Conservation (phyloP, 2,329 filamentous ascomycete genomes). For the Aquanectria penicillioides region DNA sequence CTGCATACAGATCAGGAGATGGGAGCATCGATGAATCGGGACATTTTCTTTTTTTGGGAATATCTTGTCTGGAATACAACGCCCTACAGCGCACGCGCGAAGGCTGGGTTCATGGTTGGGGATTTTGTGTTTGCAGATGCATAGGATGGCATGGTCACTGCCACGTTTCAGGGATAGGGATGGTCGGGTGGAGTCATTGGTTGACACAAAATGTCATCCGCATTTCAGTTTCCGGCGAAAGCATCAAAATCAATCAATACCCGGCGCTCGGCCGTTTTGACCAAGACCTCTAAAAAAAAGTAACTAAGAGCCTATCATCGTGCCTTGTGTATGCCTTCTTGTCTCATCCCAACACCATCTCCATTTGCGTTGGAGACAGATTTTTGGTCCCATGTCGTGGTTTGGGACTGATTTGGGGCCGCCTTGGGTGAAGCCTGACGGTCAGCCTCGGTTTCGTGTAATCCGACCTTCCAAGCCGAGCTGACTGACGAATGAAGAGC, state of each 20-base stretch:
- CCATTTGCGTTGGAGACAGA: not conserved
- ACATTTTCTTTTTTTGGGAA: constrained; percentile 6
- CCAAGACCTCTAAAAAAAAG: not conserved
- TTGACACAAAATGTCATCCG: constrained; percentile 23
- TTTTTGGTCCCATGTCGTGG: not conserved
- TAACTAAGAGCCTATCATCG: not conserved
- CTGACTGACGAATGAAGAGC: not conserved
- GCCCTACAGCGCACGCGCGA: not conserved
- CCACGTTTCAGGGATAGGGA: constrained; percentile 29
- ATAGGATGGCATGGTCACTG: constrained; percentile 33
- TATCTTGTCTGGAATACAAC: not conserved
- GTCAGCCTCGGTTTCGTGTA: constrained; percentile 18
- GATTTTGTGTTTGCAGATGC: constrained; percentile 8
- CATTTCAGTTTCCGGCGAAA: constrained; percentile 14
- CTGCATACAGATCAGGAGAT: constrained; percentile 6
- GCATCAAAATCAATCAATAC: constrained; percentile 19
- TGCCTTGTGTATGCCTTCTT: constrained; percentile 12
- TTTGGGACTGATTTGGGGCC: not conserved
- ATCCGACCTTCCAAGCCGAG: not conserved
- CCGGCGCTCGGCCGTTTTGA: constrained; percentile 15
- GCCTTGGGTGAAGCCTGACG: constrained; percentile 22
- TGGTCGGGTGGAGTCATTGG: constrained; percentile 20
- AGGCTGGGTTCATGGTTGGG: constrained; percentile 17
- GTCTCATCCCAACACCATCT: constrained; percentile 16
- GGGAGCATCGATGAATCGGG: constrained; percentile 14